Percentiles rank a stretch among this genome's conserved stretches.
These are phyloP conservation scores for Mycena citricolor DNA, from an alignment of 1,284 basidiomycete species.

Conservation along the genomic window DNA sequence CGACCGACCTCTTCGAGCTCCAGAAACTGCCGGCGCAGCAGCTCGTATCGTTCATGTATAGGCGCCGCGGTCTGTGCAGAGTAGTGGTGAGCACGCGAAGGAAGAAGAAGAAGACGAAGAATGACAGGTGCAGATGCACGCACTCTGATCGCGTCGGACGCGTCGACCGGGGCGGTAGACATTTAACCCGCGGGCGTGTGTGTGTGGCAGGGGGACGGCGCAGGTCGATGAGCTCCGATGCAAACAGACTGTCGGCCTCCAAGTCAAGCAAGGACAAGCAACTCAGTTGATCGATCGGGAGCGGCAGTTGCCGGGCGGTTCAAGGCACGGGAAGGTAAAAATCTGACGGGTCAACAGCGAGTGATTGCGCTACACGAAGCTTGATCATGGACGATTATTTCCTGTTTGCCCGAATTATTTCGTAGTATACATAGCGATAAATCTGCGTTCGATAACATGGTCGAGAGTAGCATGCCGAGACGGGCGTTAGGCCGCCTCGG, in stretches of 20 bases:
- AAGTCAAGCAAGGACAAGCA: background rate
- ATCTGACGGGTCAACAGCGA: too few species aligned
- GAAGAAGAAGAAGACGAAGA: constrained; percentile 26
- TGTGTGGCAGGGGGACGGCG: background rate
- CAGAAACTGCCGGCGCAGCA: constrained; percentile 59
- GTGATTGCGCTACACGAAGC: too few species aligned
- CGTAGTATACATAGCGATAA: too few species aligned
- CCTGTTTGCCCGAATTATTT: too few species aligned
- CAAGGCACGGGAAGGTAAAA: too few species aligned
- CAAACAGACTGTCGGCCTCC: constrained; percentile 19
- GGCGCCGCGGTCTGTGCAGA: constrained; percentile 36
- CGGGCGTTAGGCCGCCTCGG: too few species aligned
- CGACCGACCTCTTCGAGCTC: constrained; percentile 64
- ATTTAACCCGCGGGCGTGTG: background rate
- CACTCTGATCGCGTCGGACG: constrained; percentile 48
- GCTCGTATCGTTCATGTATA: constrained; percentile 57
- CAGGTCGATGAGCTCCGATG: constrained; percentile 8
- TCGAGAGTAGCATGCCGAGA: too few species aligned
- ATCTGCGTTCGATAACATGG: too few species aligned
- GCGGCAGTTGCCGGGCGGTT: too few species aligned
- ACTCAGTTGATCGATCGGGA: too few species aligned
- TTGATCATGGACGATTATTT: too few species aligned
- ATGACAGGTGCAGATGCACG: constrained; percentile 41
- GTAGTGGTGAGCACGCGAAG: constrained; percentile 16
- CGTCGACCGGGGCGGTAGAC: background rate